Percentiles rank a stretch among this genome's conserved stretches.
These are phyloP conservation scores for Eutypa lata DNA, from an alignment of 2,329 filamentous ascomycete species.

Conservation along the genomic window DNA sequence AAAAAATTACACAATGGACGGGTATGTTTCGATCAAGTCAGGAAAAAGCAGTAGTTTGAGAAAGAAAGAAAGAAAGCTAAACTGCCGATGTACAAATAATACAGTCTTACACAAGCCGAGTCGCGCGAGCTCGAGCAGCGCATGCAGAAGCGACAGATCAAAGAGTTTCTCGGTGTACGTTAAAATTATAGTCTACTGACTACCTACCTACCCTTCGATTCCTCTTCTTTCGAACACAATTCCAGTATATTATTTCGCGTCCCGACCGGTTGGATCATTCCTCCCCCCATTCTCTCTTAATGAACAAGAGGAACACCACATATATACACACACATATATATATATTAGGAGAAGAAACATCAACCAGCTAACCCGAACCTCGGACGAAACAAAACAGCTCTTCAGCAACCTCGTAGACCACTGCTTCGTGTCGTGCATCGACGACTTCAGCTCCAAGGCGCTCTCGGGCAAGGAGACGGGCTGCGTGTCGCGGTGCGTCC, in stretches of 20 bases:
- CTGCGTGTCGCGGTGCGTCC: conserved; percentile 91
- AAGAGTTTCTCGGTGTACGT: conserved; percentile 96
- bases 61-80: conserved; percentile 1
- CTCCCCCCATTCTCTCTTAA: no score
- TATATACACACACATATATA: neutral
- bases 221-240: no score
- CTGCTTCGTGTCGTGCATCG: conserved; percentile 97
- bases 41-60: neutral
- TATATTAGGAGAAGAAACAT: neutral
- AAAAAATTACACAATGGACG: conserved; percentile 20
- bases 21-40: conserved; percentile 13
- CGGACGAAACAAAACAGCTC: conserved; percentile 37
- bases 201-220: no score
- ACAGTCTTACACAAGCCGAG: conserved; percentile 69
- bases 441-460: conserved; percentile 97
- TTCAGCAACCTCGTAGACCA: conserved; percentile 70
- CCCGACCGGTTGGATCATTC: no score
- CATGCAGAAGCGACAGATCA: conserved; percentile 98
- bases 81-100: neutral
- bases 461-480: conserved; percentile 83
- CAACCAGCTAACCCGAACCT: neutral
- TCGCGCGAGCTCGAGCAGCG: conserved; percentile 90
- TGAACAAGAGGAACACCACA: no score
- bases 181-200: no score
- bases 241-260: no score